Percentiles rank a stretch among this genome's conserved stretches.
These are phyloP conservation scores for Diospyros kaki DNA, from an alignment of 148 eudicot genomes.

Conservation along the genomic window DNA sequence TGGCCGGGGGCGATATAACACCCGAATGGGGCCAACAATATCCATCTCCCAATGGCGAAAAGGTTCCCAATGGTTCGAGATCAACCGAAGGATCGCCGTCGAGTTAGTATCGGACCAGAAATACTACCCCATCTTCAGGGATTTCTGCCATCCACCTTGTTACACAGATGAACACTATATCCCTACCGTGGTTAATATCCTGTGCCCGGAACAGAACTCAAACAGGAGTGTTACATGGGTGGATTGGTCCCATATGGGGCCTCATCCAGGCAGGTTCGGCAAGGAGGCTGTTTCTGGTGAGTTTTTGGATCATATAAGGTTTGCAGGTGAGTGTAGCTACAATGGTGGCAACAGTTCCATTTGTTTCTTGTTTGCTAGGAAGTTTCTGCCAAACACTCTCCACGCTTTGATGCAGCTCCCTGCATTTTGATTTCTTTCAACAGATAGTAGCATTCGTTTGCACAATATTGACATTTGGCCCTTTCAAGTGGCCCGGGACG, in stretches of 20 bases:
- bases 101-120: constrained; percentile 9
- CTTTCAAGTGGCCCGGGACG: too few species aligned
- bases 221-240: constrained; percentile 50
- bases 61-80: constrained; percentile 20
- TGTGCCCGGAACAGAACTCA: not conserved
- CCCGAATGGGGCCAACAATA: constrained; percentile 6
- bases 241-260: constrained; percentile 38
- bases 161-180: constrained; percentile 20
- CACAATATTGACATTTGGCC: too few species aligned
- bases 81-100: constrained; percentile 1
- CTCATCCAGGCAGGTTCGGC: constrained; percentile 34
- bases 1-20: constrained; percentile 14
- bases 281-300: constrained; percentile 22
- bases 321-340: constrained; percentile 21
- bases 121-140: constrained; percentile 8
- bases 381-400: constrained; percentile 33
- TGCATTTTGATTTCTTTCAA: not conserved
- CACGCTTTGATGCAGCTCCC: constrained; percentile 22
- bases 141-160: constrained; percentile 15
- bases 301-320: constrained; percentile 28
- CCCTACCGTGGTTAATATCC: constrained; percentile 7
- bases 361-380: constrained; percentile 44
- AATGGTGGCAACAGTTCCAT: constrained; percentile 27
- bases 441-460: too few species aligned
- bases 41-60: constrained; percentile 10